Evolutionary conservation across 2,329 filamentous ascomycete genomes (phyloP).

Genomic region (Onygenales sp.): DNA sequence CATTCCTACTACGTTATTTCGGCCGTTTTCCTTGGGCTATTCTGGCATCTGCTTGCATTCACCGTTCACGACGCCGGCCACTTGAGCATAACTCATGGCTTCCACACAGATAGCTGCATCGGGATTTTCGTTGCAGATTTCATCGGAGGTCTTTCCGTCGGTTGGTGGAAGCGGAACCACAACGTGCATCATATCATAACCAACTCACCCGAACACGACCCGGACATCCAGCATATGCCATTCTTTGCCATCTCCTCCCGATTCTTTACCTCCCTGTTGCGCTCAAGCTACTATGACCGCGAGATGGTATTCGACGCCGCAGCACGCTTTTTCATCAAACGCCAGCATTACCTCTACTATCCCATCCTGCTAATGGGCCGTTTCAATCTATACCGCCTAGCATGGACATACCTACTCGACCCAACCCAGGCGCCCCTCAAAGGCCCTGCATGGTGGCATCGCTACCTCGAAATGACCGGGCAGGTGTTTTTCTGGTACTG

Average conservation of each 20-base stretch:
- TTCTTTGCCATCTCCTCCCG: constrained; percentile 79
- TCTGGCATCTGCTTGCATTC: constrained; percentile 95
- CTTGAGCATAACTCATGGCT: constrained; percentile 92
- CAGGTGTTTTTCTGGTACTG: constrained; percentile 75
- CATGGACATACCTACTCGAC: constrained; percentile 63
- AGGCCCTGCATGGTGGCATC: constrained; percentile 72
- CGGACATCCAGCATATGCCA: constrained; percentile 85
- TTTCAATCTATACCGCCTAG: constrained; percentile 80
- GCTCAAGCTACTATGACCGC: constrained; percentile 73
- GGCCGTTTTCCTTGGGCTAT: constrained; percentile 64
- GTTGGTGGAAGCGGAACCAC: constrained; percentile 96
- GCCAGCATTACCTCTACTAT: constrained; percentile 78
- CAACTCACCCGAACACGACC: constrained; percentile 89
- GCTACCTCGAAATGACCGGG: constrained; percentile 65
- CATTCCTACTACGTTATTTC: constrained; percentile 59
- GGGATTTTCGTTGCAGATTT: constrained; percentile 88
- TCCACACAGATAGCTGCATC: constrained; percentile 69
- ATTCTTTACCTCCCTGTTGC: constrained; percentile 56
- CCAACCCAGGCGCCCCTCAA: constrained; percentile 59
- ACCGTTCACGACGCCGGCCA: constrained; percentile 90
- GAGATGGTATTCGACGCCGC: constrained; percentile 67
- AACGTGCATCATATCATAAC: constrained; percentile 97
- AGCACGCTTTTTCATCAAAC: constrained; percentile 57
- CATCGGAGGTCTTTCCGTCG: constrained; percentile 74
- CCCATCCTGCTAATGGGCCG: constrained; percentile 68